Percentiles rank a stretch among this genome's conserved stretches.
These are phyloP conservation scores for Groenewaldozyma salmanticensis DNA, from an alignment of 805 yeast species.

Conservation along the genomic window DNA sequence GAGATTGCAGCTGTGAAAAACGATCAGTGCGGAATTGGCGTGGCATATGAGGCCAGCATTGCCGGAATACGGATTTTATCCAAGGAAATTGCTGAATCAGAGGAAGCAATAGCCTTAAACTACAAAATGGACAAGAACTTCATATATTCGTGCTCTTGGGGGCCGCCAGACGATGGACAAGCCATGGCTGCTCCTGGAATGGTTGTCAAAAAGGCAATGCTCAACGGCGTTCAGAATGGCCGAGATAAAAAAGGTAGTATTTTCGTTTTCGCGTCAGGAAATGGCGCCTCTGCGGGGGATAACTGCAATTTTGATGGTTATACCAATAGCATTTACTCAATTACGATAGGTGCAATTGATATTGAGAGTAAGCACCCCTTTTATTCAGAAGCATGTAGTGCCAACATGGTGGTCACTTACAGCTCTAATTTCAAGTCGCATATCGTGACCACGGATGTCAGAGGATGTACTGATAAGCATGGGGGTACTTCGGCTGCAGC, in stretches of 20 bases:
- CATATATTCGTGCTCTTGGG: slow-evolving; percentile 97
- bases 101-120: slow-evolving; percentile 83
- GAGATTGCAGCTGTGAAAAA: slow-evolving; percentile 84
- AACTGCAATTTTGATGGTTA: slow-evolving; percentile 96
- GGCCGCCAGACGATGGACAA: slow-evolving; percentile 88
- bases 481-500: slow-evolving; percentile 99
- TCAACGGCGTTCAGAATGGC: slow-evolving; percentile 80
- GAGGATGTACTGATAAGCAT: slow-evolving; percentile 60
- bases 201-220: slow-evolving; percentile 68
- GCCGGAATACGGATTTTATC: slow-evolving; percentile 86
- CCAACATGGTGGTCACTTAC: slow-evolving; percentile 88
- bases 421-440: slow-evolving; percentile 85
- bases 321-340: slow-evolving; percentile 89
- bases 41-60: slow-evolving; percentile 80
- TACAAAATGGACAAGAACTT: slow-evolving; percentile 78
- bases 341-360: slow-evolving; percentile 92
- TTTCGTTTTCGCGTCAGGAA: slow-evolving; percentile 94
- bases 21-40: slow-evolving; percentile 90
- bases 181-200: slow-evolving; percentile 78
- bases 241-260: slow-evolving; percentile 72
- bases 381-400: slow-evolving; percentile 88
- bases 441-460: slow-evolving; percentile 80
- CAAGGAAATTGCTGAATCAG: slow-evolving; percentile 69
- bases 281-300: slow-evolving; percentile 76
- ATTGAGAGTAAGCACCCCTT: slow-evolving; percentile 77